Conservation (phyloP, 805 yeast genomes). For the Barnettozyma wickerhamii region DNA sequence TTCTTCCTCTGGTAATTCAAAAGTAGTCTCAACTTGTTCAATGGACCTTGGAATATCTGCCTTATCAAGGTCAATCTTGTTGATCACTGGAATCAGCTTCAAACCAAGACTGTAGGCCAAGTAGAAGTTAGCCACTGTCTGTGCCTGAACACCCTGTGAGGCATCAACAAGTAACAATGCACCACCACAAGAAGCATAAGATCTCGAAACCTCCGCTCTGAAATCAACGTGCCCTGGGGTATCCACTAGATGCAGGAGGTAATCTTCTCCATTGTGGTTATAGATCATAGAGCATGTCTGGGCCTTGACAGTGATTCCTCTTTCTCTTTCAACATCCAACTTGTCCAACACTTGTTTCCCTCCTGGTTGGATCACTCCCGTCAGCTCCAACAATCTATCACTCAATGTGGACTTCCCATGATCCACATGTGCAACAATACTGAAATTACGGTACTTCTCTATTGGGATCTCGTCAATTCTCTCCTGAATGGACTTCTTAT, state of each 20-base stretch:
- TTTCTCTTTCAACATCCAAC: conserved; percentile 89
- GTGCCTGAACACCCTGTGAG: conserved; percentile 95
- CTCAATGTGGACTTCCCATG: conserved; percentile 86
- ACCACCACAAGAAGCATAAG: conserved; percentile 96
- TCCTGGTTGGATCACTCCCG: conserved; percentile 82
- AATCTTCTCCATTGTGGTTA: conserved; percentile 60
- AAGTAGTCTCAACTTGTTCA: conserved; percentile 80
- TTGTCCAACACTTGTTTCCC: conserved; percentile 87
- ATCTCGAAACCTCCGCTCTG: conserved; percentile 86
- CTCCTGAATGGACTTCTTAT: conserved; percentile 32
- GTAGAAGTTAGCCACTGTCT: conserved; percentile 95
- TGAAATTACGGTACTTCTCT: conserved; percentile 80
- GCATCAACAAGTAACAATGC: conserved; percentile 91
- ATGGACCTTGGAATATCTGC: conserved; percentile 80
- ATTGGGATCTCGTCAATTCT: conserved; percentile 78
- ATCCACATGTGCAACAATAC: conserved; percentile 95
- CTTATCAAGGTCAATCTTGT: conserved; percentile 84
- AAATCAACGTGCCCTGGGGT: conserved; percentile 99
- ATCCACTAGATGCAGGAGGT: conserved; percentile 84
- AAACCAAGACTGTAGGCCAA: conserved; percentile 84
- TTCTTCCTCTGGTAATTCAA: conserved; percentile 71
- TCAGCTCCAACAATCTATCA: conserved; percentile 80
- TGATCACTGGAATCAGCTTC: conserved; percentile 80
- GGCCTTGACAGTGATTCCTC: conserved; percentile 96
- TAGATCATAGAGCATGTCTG: conserved; percentile 96